Conservation (phyloP, 192 early-diverging fungal genomes). For the Mortierella antarctica region DNA sequence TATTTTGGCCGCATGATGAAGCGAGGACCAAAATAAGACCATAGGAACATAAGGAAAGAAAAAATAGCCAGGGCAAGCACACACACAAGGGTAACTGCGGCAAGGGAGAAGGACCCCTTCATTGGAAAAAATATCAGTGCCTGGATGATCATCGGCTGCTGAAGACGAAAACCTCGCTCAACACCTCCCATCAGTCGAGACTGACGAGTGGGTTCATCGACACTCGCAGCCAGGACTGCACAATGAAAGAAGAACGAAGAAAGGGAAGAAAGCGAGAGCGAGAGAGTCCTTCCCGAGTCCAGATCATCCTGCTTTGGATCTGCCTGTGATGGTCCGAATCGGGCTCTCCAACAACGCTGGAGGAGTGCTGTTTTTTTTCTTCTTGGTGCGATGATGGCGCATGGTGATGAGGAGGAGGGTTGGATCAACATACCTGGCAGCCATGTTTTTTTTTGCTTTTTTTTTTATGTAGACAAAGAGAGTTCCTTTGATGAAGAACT, state of each 20-base stretch:
- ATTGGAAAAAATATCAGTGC: too few relatives aligned
- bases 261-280: background rate
- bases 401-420: background rate
- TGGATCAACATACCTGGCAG: constrained; percentile 33
- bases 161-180: too few relatives aligned
- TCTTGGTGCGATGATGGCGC: background rate
- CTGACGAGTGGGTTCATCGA: background rate
- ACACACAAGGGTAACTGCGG: too few relatives aligned
- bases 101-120: too few relatives aligned
- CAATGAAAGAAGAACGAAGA: background rate
- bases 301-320: too few relatives aligned
- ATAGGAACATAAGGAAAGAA: background rate
- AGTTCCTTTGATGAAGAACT: constrained; percentile 46
- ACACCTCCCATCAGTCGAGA: too few relatives aligned
- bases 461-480: constrained; percentile 44
- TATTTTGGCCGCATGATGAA: background rate
- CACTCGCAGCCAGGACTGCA: background rate
- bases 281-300: background rate
- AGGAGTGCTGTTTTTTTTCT: background rate
- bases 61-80: background rate
- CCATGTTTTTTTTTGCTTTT: constrained; percentile 55
- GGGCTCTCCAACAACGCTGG: too few relatives aligned
- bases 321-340: too few relatives aligned
- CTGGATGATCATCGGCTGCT: too few relatives aligned
- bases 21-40: background rate